Evolutionary conservation across 768 basidiomycete species (phyloP).

Genomic region (Agaricus sinodeliciosus): DNA sequence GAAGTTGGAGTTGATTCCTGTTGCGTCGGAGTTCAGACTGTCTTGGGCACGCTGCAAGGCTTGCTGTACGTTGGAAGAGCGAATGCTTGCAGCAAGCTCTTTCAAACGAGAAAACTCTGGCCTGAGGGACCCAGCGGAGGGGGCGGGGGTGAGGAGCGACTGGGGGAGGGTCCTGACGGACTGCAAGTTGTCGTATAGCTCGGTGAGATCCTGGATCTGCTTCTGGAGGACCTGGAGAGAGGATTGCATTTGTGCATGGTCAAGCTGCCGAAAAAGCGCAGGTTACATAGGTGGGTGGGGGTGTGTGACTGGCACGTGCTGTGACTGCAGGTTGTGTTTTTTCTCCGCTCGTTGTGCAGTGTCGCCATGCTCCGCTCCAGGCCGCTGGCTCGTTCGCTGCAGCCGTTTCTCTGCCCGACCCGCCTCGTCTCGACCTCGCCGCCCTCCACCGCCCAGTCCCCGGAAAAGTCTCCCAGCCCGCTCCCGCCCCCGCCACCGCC

Average conservation of each 20-base stretch:
- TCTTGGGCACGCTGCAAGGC: slow-evolving; percentile 49
- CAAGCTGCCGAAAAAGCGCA: not conserved
- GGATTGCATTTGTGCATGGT: not conserved
- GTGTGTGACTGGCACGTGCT: not conserved
- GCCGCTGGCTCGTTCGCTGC: not conserved
- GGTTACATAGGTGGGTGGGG: not conserved
- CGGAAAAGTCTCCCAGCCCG: slow-evolving; percentile 11
- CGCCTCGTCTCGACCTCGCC: slow-evolving; percentile 13
- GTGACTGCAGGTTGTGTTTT: not conserved
- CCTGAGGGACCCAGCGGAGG: slow-evolving; percentile 19
- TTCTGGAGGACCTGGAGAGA: not conserved
- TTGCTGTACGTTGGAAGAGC: slow-evolving; percentile 48
- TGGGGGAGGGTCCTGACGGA: slow-evolving; percentile 40
- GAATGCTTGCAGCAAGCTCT: slow-evolving; percentile 39
- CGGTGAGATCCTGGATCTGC: slow-evolving; percentile 16
- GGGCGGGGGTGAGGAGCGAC: slow-evolving; percentile 32
- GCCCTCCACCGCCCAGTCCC: slow-evolving; percentile 2
- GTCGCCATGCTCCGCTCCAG: slow-evolving; percentile 15
- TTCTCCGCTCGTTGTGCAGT: not conserved
- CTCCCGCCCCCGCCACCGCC: slow-evolving; percentile 22
- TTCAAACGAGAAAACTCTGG: slow-evolving; percentile 41
- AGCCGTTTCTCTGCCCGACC: not conserved
- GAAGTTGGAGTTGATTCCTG: slow-evolving; percentile 37
- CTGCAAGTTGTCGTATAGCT: slow-evolving; percentile 38
- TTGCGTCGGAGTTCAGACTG: slow-evolving; percentile 47